phyloP scores from a whole-genome alignment of 2,329 filamentous ascomycete species.

The Aureobasidium sp. region DNA sequence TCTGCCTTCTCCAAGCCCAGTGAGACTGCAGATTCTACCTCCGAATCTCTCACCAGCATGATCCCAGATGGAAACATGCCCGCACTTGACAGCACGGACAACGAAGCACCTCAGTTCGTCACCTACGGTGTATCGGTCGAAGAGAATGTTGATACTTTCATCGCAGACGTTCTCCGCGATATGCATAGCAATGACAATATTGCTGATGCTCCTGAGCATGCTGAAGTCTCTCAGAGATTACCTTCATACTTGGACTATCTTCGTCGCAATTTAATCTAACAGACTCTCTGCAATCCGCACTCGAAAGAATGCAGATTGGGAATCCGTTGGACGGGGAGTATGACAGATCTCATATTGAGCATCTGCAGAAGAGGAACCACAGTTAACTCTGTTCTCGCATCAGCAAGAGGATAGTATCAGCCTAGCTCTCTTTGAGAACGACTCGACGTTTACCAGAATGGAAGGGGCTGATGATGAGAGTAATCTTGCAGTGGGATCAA shows the following conservation, averaged over 20 bases:
- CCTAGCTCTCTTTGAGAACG: too few relatives aligned
- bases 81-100: neutral
- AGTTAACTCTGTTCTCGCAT: neutral
- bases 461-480: neutral
- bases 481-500: neutral
- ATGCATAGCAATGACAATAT: neutral
- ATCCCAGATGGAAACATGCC: neutral
- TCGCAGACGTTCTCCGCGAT: neutral
- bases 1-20: neutral
- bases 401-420: too few relatives aligned
- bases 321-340: too few relatives aligned
- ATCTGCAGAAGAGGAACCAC: neutral
- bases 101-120: neutral
- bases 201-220: neutral
- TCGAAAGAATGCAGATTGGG: too few relatives aligned
- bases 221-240: neutral
- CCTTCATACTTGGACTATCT: neutral
- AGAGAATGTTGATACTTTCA: neutral
- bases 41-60: neutral
- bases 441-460: too few relatives aligned
- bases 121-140: neutral
- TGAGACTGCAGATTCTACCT: neutral
- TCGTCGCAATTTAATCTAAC: neutral
- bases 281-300: too few relatives aligned
- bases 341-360: neutral